Percentiles rank a stretch among this genome's conserved stretches.
phyloP scores from a whole-genome alignment of 106 monocot species.

The Dendrobium nobile region DNA sequence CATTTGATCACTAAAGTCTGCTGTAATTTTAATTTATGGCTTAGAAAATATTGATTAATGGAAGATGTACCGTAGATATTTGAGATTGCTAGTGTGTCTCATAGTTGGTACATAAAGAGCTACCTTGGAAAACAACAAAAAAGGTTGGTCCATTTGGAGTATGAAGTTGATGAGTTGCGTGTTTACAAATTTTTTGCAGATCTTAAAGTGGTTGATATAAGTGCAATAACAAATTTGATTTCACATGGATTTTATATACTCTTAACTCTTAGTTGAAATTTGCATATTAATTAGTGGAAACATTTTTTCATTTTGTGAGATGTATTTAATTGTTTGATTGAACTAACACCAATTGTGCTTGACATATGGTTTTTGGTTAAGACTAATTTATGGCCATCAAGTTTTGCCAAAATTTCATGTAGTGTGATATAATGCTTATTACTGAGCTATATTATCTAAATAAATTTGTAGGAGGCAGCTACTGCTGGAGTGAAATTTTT shows the following conservation, averaged over 20 bases:
- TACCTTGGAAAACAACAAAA: background rate
- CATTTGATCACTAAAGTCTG: background rate
- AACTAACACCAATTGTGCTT: background rate
- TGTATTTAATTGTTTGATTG: background rate
- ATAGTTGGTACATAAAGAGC: background rate
- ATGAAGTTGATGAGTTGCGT: background rate
- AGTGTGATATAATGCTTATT: background rate
- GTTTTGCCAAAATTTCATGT: background rate
- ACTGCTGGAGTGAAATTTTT: constrained; percentile 63
- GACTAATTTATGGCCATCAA: background rate
- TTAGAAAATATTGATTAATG: background rate
- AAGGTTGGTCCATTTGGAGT: background rate
- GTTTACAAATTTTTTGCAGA: background rate
- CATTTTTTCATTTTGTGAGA: background rate
- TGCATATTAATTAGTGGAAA: background rate
- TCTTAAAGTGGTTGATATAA: background rate
- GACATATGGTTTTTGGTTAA: background rate
- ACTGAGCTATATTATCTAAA: background rate
- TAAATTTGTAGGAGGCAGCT: constrained; percentile 58
- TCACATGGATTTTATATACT: background rate
- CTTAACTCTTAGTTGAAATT: background rate
- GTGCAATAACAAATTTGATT: background rate
- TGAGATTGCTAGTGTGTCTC: background rate
- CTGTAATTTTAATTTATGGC: background rate
- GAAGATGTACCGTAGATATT: background rate